These are phyloP conservation scores for Meredithiella fracta DNA, from an alignment of 2,329 filamentous ascomycete species.

Conservation along the genomic window DNA sequence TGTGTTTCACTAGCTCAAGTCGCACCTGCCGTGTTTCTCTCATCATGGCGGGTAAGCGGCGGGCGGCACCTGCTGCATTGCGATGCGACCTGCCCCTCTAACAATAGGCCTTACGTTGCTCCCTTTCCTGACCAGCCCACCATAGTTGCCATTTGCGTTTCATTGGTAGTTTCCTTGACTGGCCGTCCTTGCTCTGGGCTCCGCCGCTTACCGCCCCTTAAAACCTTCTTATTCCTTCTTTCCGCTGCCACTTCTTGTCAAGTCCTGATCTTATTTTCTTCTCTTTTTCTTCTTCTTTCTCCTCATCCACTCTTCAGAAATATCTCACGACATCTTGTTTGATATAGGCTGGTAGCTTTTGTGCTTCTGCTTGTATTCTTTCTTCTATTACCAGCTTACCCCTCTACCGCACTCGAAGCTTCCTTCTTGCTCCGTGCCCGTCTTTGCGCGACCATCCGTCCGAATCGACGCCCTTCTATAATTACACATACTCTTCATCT, in stretches of 20 bases:
- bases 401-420: not conserved
- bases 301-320: constrained; percentile 4
- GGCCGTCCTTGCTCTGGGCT: not conserved
- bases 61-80: not conserved
- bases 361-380: constrained; percentile 1
- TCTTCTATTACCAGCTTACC: not conserved
- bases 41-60: too few species aligned
- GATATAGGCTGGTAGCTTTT: constrained; percentile 8
- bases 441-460: constrained; percentile 6
- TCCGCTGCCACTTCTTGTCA: not conserved
- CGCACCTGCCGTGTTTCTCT: not conserved
- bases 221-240: constrained; percentile 13
- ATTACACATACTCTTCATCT: constrained; percentile 10
- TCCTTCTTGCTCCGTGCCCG: not conserved
- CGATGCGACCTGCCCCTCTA: not conserved
- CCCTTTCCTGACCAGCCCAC: not conserved
- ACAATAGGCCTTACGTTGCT: not conserved
- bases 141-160: not conserved
- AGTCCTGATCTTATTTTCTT: constrained; percentile 5
- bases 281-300: constrained; percentile 6
- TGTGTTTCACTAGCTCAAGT: not conserved
- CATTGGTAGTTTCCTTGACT: not conserved
- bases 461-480: constrained; percentile 12
- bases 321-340: constrained; percentile 3
- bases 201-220: constrained; percentile 9